Evolutionary conservation across 2,329 filamentous ascomycete genomes (phyloP).

Genomic region (Talaromyces pinophilus): DNA sequence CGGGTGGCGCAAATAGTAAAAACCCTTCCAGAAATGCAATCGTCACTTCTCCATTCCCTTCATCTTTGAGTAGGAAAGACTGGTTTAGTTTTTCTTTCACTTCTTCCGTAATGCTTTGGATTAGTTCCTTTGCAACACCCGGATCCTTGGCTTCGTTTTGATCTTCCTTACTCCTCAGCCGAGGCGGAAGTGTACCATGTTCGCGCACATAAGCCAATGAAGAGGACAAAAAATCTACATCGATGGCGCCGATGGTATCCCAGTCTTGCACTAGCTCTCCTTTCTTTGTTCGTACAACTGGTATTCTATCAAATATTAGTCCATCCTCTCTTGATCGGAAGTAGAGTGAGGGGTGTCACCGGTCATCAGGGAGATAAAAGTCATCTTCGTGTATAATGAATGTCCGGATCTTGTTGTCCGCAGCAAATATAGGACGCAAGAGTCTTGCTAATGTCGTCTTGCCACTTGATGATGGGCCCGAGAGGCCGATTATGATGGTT

Average conservation of each 20-base stretch:
- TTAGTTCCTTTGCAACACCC: slow-evolving; percentile 34
- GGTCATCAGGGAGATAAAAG: slow-evolving; percentile 80
- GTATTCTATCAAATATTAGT: slow-evolving; percentile 38
- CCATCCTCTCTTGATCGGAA: not conserved
- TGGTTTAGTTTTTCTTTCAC: slow-evolving; percentile 25
- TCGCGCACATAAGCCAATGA: slow-evolving; percentile 70
- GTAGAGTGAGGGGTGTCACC: slow-evolving; percentile 50
- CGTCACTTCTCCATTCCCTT: slow-evolving; percentile 34
- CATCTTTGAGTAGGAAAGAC: not conserved
- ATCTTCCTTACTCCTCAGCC: slow-evolving; percentile 59
- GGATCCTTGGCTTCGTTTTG: slow-evolving; percentile 55
- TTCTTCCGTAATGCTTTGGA: slow-evolving; percentile 30
- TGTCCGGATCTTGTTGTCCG: slow-evolving; percentile 31
- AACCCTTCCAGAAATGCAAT: slow-evolving; percentile 87
- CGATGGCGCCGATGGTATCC: slow-evolving; percentile 82
- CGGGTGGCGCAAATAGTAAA: slow-evolving; percentile 67
- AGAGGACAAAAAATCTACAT: slow-evolving; percentile 66
- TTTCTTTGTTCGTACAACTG: slow-evolving; percentile 50
- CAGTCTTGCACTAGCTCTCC: slow-evolving; percentile 72
- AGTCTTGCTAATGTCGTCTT: slow-evolving; percentile 92
- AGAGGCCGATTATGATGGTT: slow-evolving; percentile 72
- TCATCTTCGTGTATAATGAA: slow-evolving; percentile 95
- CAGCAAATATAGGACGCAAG: slow-evolving; percentile 75
- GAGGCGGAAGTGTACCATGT: slow-evolving; percentile 58
- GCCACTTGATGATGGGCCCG: slow-evolving; percentile 86